Evolutionary conservation across 345 rosid species (phyloP).

Genomic region (Aquilaria sinensis): DNA sequence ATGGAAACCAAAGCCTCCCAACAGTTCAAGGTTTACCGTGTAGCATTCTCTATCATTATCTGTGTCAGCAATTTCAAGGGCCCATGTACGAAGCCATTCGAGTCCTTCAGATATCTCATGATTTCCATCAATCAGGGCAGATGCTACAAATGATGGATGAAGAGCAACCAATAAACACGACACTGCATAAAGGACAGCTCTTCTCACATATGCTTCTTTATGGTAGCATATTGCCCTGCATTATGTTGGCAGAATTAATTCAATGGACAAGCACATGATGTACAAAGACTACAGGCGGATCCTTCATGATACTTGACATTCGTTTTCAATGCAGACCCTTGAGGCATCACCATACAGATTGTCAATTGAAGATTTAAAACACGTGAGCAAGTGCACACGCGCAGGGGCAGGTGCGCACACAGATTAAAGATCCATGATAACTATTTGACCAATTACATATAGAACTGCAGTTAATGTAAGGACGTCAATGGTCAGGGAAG

Average conservation of each 20-base stretch:
- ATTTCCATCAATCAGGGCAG: slow-evolving; percentile 71
- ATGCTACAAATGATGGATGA: slow-evolving; percentile 77
- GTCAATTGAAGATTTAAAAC: not conserved
- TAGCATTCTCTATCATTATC: slow-evolving; percentile 87
- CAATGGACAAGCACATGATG: not conserved
- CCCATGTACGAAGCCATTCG: slow-evolving; percentile 90
- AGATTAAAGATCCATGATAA: not conserved
- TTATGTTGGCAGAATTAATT: slow-evolving; percentile 8
- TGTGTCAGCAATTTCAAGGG: slow-evolving; percentile 66
- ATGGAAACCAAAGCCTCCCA: too few relatives aligned
- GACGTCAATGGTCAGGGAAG: not conserved
- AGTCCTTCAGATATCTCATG: slow-evolving; percentile 65
- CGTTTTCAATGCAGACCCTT: not conserved
- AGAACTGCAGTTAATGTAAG: not conserved
- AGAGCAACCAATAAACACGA: slow-evolving; percentile 72
- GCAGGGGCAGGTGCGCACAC: not conserved
- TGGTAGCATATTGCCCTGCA: slow-evolving; percentile 82
- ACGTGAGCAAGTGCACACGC: not conserved
- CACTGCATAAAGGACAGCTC: slow-evolving; percentile 82
- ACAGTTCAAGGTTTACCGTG: slow-evolving; percentile 35
- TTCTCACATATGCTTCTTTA: slow-evolving; percentile 89
- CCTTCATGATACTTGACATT: too few relatives aligned
- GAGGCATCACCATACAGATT: not conserved
- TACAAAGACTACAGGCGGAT: not conserved
- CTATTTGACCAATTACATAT: not conserved